Evolutionary conservation across 2,329 filamentous ascomycete genomes (phyloP), one percentile per base, ranked within the genome.

Genomic region (Phyllosticta paracitricarpa): DNA sequence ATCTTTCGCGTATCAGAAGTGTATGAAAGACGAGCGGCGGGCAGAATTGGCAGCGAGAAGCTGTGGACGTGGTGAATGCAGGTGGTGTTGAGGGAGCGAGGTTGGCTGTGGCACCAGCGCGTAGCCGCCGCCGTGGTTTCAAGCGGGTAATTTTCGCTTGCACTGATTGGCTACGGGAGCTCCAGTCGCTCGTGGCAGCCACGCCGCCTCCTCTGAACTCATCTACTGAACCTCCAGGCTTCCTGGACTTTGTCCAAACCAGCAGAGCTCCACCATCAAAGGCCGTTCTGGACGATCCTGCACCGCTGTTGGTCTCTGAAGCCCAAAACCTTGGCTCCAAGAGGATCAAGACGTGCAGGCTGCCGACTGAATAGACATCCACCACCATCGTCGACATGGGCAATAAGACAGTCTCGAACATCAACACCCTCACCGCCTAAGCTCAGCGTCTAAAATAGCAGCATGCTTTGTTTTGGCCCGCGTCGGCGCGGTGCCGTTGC

Each of bases 101-200:
- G 25, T 48, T 48, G 40, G 40, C 40, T n/a, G 40, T 48, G 17
- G 40, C 40, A 33, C 30, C 58, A 61, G 58, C 58, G 54, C 58
- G 51, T 60, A 48, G 40, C 40, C 40, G 40, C 40, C 40, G 40
- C 40, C 58, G 53, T 22, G 35, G 58, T 60, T 60, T 60, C 58
- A 60, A 54, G 25, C 9, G 24, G 53, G 53, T 28, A 28, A 40
- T 54, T 53, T 26, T 53, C 51, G 17, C 26, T 19, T 14, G 28
- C 14, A 9, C 25, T 54, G 58, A 60, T 60, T 60, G 58, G 58
- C 53, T 33, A 30, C 30, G 33, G 35, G 12, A 12, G 9, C 28
- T 33, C 57, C 30, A 54, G 26, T 33, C 58, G 35, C 22, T 26
- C 22, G 53, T 40, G 58, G 52, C 33, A 48, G 14, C 22, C 52